Evolutionary conservation across 495 filamentous ascomycete species (phyloP).

Genomic region (Staphylotrichum longicolle): DNA sequence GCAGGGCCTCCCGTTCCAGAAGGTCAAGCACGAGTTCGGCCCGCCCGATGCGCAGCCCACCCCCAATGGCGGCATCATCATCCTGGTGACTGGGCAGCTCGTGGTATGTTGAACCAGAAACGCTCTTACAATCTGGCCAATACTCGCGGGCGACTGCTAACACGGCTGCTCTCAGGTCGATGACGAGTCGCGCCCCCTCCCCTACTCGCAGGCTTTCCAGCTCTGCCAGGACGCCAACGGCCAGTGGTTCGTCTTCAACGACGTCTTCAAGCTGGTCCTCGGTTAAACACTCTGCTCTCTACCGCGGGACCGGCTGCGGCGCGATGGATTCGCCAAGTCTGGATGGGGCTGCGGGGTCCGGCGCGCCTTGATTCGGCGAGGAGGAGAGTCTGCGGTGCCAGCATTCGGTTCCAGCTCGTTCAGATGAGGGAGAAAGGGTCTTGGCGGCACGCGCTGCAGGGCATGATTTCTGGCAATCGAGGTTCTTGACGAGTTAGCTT

Average conservation of each 20-base stretch:
- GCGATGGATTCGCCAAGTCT: background rate
- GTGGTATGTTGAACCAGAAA: conserved; percentile 53
- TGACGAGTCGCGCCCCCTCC: conserved; percentile 74
- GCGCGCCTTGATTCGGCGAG: background rate
- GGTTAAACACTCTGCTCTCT: conserved; percentile 29
- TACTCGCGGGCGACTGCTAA: background rate
- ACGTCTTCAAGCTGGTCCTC: conserved; percentile 84
- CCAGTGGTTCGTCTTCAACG: conserved; percentile 84
- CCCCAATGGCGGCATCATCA: conserved; percentile 63
- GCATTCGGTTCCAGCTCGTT: background rate
- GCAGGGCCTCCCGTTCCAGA: conserved; percentile 74
- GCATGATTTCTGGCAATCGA: background rate
- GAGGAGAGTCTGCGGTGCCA: background rate
- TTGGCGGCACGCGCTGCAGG: background rate
- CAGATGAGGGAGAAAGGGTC: background rate
- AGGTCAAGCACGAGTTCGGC: conserved; percentile 66
- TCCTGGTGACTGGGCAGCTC: conserved; percentile 81
- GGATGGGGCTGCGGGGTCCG: background rate
- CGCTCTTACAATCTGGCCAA: background rate
- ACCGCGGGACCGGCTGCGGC: background rate
- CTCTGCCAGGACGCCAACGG: conserved; percentile 65
- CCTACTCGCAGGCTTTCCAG: conserved; percentile 83
- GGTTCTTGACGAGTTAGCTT: conserved; percentile 13
- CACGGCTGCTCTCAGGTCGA: conserved; percentile 60
- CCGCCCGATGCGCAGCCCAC: conserved; percentile 78